These are phyloP conservation scores for Maudiozyma barnettii DNA, from an alignment of 805 yeast species.

Conservation along the genomic window DNA sequence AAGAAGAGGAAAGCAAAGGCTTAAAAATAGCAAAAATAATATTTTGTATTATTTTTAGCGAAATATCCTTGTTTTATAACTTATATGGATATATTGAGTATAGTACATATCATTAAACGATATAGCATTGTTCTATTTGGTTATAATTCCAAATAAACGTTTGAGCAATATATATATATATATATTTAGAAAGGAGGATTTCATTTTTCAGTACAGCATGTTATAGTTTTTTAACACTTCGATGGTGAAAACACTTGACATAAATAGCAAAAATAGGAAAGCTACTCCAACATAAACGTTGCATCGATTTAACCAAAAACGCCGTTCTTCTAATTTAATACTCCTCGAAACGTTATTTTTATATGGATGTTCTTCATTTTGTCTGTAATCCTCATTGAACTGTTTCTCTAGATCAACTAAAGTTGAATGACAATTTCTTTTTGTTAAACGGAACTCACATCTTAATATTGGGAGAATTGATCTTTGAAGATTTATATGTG, in stretches of 20 bases:
- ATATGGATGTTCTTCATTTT: background rate
- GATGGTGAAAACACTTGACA: background rate
- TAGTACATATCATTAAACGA: background rate
- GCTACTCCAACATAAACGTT: background rate
- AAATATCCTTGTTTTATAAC: background rate
- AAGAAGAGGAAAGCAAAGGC: conserved; percentile 15
- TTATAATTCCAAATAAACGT: too few relatives aligned
- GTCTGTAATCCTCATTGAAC: background rate
- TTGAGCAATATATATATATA: too few relatives aligned
- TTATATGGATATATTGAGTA: background rate
- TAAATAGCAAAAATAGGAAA: background rate
- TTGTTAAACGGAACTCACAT: background rate
- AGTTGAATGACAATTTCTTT: background rate
- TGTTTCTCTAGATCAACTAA: conserved; percentile 4
- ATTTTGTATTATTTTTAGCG: background rate
- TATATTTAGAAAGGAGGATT: too few relatives aligned
- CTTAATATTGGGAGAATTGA: too few relatives aligned
- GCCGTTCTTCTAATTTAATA: background rate
- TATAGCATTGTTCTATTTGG: background rate
- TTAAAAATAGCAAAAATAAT: background rate
- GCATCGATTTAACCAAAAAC: background rate
- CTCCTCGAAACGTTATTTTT: background rate
- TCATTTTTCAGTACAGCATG: background rate
- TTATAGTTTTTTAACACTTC: background rate
- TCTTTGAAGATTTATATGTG: too few relatives aligned